Evolutionary conservation across 306 rosid genomes (phyloP), one percentile per base, ranked within the genome.

Genomic region (Spatholobus suberectus): DNA sequence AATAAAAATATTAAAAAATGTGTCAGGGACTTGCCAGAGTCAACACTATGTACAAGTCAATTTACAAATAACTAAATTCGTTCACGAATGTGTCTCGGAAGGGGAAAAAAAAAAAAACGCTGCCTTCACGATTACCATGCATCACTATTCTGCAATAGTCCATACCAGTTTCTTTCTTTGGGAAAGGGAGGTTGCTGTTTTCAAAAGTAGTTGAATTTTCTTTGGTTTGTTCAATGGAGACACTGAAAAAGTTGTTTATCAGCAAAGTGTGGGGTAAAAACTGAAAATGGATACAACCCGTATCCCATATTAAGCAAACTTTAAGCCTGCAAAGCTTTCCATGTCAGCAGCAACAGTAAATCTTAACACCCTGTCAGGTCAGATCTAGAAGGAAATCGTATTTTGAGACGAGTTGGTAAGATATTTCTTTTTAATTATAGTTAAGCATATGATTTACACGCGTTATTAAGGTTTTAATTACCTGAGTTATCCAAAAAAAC

Each of bases 321-420:
- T 83, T 43, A 75, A 51, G 66, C 80, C 27, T 38, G 32, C 15
- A 65, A 82, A 29, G 65, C 55, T 51, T 75, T n/a, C 65, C 46
- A 32, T 77, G 78, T 83, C 78, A 83, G 58, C 34, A 66, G 0
- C 54, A 57, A 75, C 81, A 55, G 77, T 75, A 6, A 12, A 58
- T 75, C 34, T 82, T 3, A 82, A 74, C 85, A 26, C 75, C 5
- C 23, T 75, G 81, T 75, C 75, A 74, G 74, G 81, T 75, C 75
- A 74, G 74, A 54, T 65, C 58, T 44, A 61, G 73, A 79, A 79
- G 76, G 1, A 54, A 26, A 51, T 72, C 62, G 18, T 70, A 4
- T 58, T 43, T 18, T 80, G 17, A 26, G 41, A 13, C 21, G 0
- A 41, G 23, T 41, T 57, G 38, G 6, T 75, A 69, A 18, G 0